Conservation (phyloP, 208 protist genomes). For the Wallacemonas sp. region DNA sequence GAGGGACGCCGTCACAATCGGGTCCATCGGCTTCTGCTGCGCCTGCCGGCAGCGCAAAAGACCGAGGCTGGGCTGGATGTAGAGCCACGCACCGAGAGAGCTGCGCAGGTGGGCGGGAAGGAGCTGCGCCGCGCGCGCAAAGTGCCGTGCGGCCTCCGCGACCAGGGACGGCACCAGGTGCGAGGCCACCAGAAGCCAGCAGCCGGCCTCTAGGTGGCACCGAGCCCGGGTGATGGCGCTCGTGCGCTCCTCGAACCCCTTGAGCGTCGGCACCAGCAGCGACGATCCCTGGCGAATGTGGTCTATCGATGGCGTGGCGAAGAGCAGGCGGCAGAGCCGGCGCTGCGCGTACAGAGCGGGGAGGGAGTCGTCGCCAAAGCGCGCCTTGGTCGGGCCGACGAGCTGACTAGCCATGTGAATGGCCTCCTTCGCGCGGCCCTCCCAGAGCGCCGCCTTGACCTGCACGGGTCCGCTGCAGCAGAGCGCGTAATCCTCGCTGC, state of each 20-base stretch:
- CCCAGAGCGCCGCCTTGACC: conserved; percentile 30
- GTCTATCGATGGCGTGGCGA: conserved; percentile 19
- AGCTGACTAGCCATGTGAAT: conserved; percentile 20
- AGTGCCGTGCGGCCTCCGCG: conserved; percentile 50
- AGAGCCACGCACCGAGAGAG: conserved; percentile 52
- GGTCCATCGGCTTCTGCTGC: conserved; percentile 5
- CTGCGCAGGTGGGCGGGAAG: conserved; percentile 40
- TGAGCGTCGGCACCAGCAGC: conserved; percentile 21
- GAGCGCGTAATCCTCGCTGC: conserved; percentile 23
- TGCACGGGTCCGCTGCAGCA: conserved; percentile 29
- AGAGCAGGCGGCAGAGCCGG: conserved; percentile 35
- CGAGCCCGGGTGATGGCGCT: conserved; percentile 21
- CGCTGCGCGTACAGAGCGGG: conserved; percentile 28
- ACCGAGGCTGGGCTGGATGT: conserved; percentile 61
- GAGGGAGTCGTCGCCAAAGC: conserved; percentile 24
- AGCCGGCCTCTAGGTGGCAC: conserved; percentile 34
- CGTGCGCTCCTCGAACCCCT: conserved; percentile 18
- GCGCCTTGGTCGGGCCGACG: conserved; percentile 3
- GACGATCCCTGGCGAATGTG: conserved; percentile 26
- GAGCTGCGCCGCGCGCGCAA: conserved; percentile 43
- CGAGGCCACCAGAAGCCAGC: conserved; percentile 33
- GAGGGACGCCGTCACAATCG: conserved; percentile 35
- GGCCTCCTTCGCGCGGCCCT: conserved; percentile 23
- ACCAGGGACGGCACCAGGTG: conserved; percentile 28
- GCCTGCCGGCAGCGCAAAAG: conserved; percentile 55